Conservation (phyloP, 2,329 filamentous ascomycete species). For the Curvularia eragrostidis region DNA sequence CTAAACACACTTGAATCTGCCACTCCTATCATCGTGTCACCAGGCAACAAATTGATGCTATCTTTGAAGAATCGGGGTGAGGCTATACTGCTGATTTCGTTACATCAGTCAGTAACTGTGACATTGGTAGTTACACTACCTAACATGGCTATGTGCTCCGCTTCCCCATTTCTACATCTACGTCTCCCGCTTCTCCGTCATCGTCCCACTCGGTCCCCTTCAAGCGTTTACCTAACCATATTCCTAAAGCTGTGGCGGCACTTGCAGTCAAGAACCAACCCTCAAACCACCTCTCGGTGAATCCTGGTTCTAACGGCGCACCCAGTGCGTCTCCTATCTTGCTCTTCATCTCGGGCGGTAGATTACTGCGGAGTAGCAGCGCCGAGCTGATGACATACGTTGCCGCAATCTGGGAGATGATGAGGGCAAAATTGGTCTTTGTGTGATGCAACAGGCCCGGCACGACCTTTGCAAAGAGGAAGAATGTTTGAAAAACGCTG, state of each 20-base stretch:
- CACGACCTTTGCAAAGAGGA: conserved; percentile 77
- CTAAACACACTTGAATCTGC: conserved; percentile 1
- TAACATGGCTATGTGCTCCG: conserved; percentile 55
- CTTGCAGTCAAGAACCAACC: conserved; percentile 80
- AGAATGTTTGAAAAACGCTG: conserved; percentile 83
- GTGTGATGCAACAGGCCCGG: conserved; percentile 75
- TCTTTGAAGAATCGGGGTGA: no score
- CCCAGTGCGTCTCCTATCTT: conserved; percentile 80
- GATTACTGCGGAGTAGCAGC: conserved; percentile 76
- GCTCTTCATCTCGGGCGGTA: conserved; percentile 77
- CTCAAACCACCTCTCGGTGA: conserved; percentile 86
- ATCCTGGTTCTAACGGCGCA: conserved; percentile 73
- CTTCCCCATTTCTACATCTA: conserved; percentile 75
- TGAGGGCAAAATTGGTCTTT: conserved; percentile 78
- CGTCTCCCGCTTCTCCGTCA: conserved; percentile 49
- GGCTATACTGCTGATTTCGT: background rate
- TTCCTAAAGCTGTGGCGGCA: conserved; percentile 69
- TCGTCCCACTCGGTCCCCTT: conserved; percentile 52
- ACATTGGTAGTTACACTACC: background rate
- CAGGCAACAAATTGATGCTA: background rate
- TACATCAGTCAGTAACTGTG: background rate
- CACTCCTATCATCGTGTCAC: background rate
- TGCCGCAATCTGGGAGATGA: conserved; percentile 80
- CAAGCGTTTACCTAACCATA: conserved; percentile 73
- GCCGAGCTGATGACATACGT: conserved; percentile 86